Evolutionary conservation across 2,329 filamentous ascomycete genomes (phyloP).

Genomic region (Cordyceps cicadae): DNA sequence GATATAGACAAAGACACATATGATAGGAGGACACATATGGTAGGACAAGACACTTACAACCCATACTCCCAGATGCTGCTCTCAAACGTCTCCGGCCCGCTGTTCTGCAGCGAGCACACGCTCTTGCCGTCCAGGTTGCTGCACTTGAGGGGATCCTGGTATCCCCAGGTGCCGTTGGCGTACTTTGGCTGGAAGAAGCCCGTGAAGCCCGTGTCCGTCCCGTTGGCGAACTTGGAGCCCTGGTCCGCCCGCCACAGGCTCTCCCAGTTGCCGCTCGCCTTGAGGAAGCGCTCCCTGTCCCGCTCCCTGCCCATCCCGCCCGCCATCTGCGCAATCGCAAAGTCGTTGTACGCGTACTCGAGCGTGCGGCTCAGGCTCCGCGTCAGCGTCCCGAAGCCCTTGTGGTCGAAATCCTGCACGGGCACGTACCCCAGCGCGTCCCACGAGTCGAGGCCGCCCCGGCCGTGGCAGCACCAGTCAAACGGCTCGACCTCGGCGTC

Average conservation of each 20-base stretch:
- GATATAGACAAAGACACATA: too few relatives aligned
- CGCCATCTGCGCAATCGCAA: constrained; percentile 57
- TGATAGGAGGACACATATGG: too few relatives aligned
- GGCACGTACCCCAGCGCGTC: constrained; percentile 65
- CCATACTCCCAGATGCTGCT: constrained; percentile 65
- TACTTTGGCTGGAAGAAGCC: constrained; percentile 66
- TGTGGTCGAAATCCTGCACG: constrained; percentile 56
- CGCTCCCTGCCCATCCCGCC: constrained; percentile 42
- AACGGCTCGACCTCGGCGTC: constrained; percentile 63
- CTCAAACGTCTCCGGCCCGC: constrained; percentile 63
- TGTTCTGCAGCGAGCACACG: constrained; percentile 52
- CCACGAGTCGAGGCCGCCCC: constrained; percentile 65
- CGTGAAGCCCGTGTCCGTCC: constrained; percentile 53
- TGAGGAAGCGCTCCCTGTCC: constrained; percentile 52
- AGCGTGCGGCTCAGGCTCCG: constrained; percentile 64
- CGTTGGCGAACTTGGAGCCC: constrained; percentile 42
- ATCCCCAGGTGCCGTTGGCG: constrained; percentile 59
- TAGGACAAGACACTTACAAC: constrained; percentile 40
- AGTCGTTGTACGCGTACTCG: constrained; percentile 74
- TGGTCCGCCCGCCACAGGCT: constrained; percentile 57
- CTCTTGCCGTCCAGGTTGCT: constrained; percentile 44
- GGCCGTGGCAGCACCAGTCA: constrained; percentile 63
- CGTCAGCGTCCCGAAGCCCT: constrained; percentile 61
- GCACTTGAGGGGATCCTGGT: constrained; percentile 60
- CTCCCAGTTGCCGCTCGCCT: constrained; percentile 55